A percentile compares a stretch with the other conserved stretches of the same genome.
These are phyloP conservation scores for Balamuthia mandrillaris DNA, from an alignment of 208 protist genomes.

Conservation along the genomic window DNA sequence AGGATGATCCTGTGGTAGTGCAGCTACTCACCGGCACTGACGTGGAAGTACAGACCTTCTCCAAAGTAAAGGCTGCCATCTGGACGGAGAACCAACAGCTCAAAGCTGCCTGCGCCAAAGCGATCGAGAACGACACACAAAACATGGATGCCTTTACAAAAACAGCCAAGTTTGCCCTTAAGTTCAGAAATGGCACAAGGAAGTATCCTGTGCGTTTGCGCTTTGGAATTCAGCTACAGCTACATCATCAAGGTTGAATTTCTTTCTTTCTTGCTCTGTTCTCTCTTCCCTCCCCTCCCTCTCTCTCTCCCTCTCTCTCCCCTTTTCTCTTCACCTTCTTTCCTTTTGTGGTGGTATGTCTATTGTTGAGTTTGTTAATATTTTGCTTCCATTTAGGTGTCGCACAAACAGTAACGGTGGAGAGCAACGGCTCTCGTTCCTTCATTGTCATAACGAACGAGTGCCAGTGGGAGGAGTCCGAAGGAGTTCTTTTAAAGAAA, in stretches of 20 bases:
- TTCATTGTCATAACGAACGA: slow-evolving; percentile 65
- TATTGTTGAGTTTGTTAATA: too few relatives aligned
- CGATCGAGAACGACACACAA: slow-evolving; percentile 53
- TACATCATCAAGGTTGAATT: too few relatives aligned
- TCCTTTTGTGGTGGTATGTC: too few relatives aligned
- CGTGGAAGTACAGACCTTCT: slow-evolving; percentile 48
- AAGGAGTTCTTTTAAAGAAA: slow-evolving; percentile 54
- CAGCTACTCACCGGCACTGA: slow-evolving; percentile 50
- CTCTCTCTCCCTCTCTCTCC: too few relatives aligned
- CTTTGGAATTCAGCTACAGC: slow-evolving; percentile 58
- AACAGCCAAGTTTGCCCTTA: slow-evolving; percentile 51
- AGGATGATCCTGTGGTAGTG: slow-evolving; percentile 57
- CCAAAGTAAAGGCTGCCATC: slow-evolving; percentile 46
- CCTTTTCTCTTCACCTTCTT: too few relatives aligned
- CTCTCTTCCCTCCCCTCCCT: too few relatives aligned
- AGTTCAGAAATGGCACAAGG: slow-evolving; percentile 54
- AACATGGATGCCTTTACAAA: slow-evolving; percentile 42
- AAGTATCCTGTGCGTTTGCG: slow-evolving; percentile 54
- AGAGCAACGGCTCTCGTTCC: slow-evolving; percentile 33
- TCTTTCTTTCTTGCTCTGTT: too few relatives aligned
- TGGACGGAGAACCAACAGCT: slow-evolving; percentile 50
- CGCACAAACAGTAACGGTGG: slow-evolving; percentile 39
- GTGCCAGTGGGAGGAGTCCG: slow-evolving; percentile 53
- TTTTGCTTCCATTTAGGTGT: too few relatives aligned
- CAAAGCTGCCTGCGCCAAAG: slow-evolving; percentile 33